phyloP scores from a whole-genome alignment of 2,329 filamentous ascomycete genomes.

The Fusarium fujikuroi region DNA sequence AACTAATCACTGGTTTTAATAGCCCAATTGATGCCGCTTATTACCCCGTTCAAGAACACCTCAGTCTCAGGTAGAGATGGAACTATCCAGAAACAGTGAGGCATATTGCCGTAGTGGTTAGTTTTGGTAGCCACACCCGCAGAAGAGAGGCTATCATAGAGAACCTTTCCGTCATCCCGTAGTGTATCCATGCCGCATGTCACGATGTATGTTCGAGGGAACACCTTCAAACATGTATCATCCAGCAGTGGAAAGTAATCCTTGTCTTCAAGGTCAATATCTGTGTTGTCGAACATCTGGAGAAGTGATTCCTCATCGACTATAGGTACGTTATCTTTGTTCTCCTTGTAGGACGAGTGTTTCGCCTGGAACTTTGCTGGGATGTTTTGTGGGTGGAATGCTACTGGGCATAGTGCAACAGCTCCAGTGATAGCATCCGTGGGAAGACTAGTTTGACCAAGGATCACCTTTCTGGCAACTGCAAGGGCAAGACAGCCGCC shows the following conservation, averaged over 20 bases:
- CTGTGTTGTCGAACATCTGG: background rate
- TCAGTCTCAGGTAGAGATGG: background rate
- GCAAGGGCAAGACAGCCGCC: background rate
- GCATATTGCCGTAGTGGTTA: background rate
- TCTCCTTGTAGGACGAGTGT: background rate
- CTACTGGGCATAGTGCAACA: background rate
- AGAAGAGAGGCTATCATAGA: background rate
- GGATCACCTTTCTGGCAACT: background rate
- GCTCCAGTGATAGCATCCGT: background rate
- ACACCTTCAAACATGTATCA: background rate
- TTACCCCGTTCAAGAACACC: background rate
- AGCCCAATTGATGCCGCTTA: background rate
- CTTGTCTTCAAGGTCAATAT: background rate
- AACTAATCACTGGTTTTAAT: background rate
- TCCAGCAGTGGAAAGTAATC: background rate
- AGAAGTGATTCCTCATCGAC: background rate
- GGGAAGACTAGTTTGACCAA: background rate
- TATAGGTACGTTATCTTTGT: background rate
- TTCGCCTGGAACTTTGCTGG: background rate
- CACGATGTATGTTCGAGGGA: background rate
- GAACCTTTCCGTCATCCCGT: background rate
- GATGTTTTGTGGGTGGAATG: background rate
- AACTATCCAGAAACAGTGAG: background rate
- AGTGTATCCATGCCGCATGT: background rate
- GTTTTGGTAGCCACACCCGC: accelerated